These are phyloP conservation scores for Penicillium canescens DNA, from an alignment of 495 filamentous ascomycete species.

Conservation along the genomic window DNA sequence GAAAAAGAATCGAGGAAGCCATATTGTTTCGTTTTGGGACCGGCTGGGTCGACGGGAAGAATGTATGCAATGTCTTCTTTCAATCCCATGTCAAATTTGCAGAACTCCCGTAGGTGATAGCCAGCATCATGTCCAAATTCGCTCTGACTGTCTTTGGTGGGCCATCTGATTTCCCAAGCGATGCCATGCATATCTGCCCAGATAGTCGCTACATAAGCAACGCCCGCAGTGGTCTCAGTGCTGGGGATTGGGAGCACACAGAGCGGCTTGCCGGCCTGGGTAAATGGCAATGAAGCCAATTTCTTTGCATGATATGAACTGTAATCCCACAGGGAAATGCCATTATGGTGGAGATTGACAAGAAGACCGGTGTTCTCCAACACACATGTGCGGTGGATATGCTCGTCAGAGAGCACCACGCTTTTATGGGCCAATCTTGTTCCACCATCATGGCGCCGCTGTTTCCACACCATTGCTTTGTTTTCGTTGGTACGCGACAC, in stretches of 20 bases:
- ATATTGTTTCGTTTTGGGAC: constrained; percentile 66
- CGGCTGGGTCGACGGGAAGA: constrained; percentile 87
- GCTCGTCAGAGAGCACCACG: constrained; percentile 64
- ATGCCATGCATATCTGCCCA: constrained; percentile 81
- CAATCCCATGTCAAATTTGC: constrained; percentile 68
- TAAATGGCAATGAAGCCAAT: constrained; percentile 60
- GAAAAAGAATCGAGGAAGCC: constrained; percentile 87
- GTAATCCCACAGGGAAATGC: constrained; percentile 80
- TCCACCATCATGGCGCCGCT: constrained; percentile 45
- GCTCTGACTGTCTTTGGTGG: constrained; percentile 17
- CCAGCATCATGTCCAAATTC: constrained; percentile 19
- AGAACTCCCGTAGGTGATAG: constrained; percentile 62
- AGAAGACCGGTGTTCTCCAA: constrained; percentile 74
- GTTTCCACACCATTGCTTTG: constrained; percentile 82
- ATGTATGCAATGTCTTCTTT: constrained; percentile 79
- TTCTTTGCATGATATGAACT: constrained; percentile 54
- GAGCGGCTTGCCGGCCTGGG: constrained; percentile 68
- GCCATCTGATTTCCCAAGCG: constrained; percentile 75
- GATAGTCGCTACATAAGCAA: constrained; percentile 74
- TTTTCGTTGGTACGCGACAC: constrained; percentile 79
- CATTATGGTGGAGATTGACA: constrained; percentile 76
- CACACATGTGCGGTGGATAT: constrained; percentile 82
- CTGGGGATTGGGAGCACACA: constrained; percentile 80
- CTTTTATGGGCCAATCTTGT: constrained; percentile 67
- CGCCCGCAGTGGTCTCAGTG: constrained; percentile 46